Evolutionary conservation across 768 basidiomycete genomes (phyloP).

Genomic region (Hypholoma sublateritium): DNA sequence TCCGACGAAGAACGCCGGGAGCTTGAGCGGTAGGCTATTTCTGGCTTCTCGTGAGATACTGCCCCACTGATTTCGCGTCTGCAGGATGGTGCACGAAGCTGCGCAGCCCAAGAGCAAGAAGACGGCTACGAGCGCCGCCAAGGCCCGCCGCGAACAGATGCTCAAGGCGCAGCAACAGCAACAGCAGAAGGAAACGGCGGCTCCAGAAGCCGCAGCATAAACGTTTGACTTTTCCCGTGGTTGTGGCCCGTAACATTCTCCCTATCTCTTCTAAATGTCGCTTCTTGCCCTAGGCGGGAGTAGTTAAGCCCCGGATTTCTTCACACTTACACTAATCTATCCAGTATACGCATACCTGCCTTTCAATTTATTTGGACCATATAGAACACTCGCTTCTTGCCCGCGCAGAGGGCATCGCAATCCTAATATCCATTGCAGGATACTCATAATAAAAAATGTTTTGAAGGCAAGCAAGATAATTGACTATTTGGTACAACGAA

Average conservation of each 20-base stretch:
- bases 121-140: constrained; percentile 29
- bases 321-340: neutral
- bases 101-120: constrained; percentile 72
- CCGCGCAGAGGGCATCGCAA: too few species aligned
- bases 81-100: constrained; percentile 85
- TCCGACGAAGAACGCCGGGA: constrained; percentile 93
- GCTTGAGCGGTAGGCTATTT: constrained; percentile 73
- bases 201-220: neutral
- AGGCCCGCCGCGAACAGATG: constrained; percentile 41
- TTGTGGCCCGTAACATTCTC: neutral
- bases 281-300: neutral
- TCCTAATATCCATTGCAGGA: too few species aligned
- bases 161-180: constrained; percentile 27
- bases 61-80: neutral
- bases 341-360: neutral
- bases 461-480: too few species aligned
- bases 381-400: too few species aligned
- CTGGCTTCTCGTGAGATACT: constrained; percentile 1
- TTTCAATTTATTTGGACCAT: neutral
- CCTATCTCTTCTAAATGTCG: neutral
- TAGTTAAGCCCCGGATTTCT: neutral
- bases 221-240: neutral
- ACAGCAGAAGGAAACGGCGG: neutral
- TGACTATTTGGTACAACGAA: too few species aligned
- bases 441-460: too few species aligned